These are phyloP conservation scores for Cytospora paraplurivora DNA, from an alignment of 2,329 filamentous ascomycete species.

Conservation along the genomic window DNA sequence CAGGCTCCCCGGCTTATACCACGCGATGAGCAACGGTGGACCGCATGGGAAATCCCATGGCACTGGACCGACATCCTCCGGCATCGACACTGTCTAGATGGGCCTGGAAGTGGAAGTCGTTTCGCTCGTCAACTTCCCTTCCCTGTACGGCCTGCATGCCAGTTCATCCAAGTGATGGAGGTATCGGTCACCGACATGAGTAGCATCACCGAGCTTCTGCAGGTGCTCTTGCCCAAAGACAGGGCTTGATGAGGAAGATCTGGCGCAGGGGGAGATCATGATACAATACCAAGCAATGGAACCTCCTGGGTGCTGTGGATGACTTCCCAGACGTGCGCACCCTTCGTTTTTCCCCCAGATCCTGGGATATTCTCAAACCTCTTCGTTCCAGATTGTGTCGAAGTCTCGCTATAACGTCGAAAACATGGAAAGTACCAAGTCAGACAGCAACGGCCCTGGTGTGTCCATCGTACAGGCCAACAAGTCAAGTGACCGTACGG, in stretches of 20 bases:
- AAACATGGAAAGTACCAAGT: neutral
- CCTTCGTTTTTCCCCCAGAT: neutral
- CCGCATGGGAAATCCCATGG: too few relatives aligned
- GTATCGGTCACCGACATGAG: neutral
- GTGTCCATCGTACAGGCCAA: neutral
- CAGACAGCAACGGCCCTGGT: neutral
- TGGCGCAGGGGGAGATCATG: neutral
- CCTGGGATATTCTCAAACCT: neutral
- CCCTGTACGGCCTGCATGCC: neutral
- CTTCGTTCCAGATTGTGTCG: neutral
- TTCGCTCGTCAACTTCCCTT: neutral
- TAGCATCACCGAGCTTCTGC: neutral
- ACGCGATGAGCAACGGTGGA: too few relatives aligned
- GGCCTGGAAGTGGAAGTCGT: too few relatives aligned
- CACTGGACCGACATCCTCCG: neutral
- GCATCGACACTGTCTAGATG: neutral
- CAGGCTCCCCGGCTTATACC: too few relatives aligned
- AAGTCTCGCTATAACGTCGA: neutral
- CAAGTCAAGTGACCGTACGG: neutral
- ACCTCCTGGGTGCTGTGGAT: neutral
- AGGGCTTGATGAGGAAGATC: neutral
- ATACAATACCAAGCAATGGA: neutral
- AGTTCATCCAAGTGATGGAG: neutral
- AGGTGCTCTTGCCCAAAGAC: neutral
- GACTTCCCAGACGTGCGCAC: neutral